Evolutionary conservation across 2,329 filamentous ascomycete genomes (phyloP).

Genomic region (Berkeleyomyces rouxiae): DNA sequence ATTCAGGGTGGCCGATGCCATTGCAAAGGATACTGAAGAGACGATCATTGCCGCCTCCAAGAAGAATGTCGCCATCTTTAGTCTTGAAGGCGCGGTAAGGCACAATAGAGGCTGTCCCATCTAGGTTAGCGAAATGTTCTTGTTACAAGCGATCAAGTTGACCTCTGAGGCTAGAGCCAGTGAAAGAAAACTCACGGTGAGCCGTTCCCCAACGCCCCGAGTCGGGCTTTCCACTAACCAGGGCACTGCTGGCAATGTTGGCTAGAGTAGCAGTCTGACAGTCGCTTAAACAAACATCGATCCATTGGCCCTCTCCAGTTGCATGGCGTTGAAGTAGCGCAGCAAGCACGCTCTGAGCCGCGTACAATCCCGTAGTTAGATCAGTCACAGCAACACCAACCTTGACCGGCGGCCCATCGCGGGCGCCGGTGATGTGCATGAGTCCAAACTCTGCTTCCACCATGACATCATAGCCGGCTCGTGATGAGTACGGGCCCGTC

Average conservation of each 20-base stretch:
- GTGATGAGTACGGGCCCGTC: conserved; percentile 71
- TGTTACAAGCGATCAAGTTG: background rate
- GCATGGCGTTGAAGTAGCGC: conserved; percentile 60
- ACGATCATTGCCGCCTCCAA: conserved; percentile 57
- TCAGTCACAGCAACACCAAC: conserved; percentile 96
- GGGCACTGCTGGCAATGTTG: conserved; percentile 86
- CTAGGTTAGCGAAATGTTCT: background rate
- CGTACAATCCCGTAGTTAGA: conserved; percentile 86
- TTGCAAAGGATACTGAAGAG: conserved; percentile 50
- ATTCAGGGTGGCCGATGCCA: conserved; percentile 39
- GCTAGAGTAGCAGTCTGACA: conserved; percentile 86
- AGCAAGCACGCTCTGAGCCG: conserved; percentile 89
- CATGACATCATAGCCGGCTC: conserved; percentile 98
- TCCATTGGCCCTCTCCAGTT: conserved; percentile 73
- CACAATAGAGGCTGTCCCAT: conserved; percentile 69
- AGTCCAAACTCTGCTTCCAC: conserved; percentile 95
- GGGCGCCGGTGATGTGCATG: conserved; percentile 91
- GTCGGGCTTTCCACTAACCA: conserved; percentile 79
- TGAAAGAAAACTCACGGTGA: conserved; percentile 49
- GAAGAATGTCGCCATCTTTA: conserved; percentile 51
- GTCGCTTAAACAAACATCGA: conserved; percentile 81
- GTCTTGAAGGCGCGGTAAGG: conserved; percentile 78
- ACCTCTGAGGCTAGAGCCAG: background rate
- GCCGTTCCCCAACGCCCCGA: conserved; percentile 89
- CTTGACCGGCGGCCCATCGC: conserved; percentile 85